Conservation (phyloP, 306 rosid genomes). For the Quercus wislizeni region DNA sequence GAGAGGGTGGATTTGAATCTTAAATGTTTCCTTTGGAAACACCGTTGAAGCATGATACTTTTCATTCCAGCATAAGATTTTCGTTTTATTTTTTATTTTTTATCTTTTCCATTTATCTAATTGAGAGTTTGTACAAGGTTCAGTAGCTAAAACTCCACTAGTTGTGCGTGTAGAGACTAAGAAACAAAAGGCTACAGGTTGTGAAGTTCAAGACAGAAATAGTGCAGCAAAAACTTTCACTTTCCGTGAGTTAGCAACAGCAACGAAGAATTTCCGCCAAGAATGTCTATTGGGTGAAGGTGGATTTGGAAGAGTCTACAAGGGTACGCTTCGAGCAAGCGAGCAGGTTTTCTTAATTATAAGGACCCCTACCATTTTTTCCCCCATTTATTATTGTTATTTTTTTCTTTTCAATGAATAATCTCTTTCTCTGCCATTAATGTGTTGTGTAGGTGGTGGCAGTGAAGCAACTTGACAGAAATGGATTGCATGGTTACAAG, state of each 20-base stretch:
- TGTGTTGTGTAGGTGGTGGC: constrained; percentile 64
- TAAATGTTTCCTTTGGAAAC: too few species aligned
- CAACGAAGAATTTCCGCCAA: constrained; percentile 84
- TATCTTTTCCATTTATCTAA: neutral
- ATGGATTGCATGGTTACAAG: constrained; percentile 66
- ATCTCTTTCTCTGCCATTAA: neutral
- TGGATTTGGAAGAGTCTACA: constrained; percentile 89
- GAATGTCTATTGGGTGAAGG: constrained; percentile 89
- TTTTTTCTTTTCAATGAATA: neutral
- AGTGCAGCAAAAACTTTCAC: constrained; percentile 68
- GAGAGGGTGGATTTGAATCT: too few species aligned
- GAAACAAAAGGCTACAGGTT: constrained; percentile 25
- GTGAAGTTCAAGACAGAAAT: constrained; percentile 39
- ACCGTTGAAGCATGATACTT: too few species aligned
- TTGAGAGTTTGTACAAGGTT: neutral
- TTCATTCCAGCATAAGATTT: neutral
- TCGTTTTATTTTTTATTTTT: too few species aligned
- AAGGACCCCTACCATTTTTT: neutral
- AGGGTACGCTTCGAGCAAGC: constrained; percentile 60
- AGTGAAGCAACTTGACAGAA: constrained; percentile 91
- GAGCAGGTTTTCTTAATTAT: constrained; percentile 49
- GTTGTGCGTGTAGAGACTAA: constrained; percentile 30
- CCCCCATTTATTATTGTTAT: neutral
- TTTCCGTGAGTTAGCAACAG: constrained; percentile 84
- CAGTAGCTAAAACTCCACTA: neutral